These are phyloP conservation scores for Ophiostoma sp. DNA, from an alignment of 2,329 filamentous ascomycete species.

Conservation along the genomic window DNA sequence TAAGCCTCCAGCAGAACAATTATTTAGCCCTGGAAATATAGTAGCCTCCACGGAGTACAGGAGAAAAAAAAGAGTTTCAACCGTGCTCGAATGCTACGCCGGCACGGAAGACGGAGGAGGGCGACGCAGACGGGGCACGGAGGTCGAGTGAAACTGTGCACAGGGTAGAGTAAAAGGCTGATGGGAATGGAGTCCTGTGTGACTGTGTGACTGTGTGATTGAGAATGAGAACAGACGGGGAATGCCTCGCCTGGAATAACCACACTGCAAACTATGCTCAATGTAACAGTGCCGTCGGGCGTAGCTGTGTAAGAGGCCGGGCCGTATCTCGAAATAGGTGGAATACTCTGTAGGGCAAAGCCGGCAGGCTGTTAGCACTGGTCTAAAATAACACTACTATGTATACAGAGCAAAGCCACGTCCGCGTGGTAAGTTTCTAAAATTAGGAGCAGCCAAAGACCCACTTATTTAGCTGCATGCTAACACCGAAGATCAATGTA, in stretches of 20 bases:
- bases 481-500: not conserved
- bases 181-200: too few species aligned
- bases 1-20: too few species aligned
- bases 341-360: not conserved
- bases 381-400: too few species aligned
- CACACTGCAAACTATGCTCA: not conserved
- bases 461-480: constrained; percentile 11
- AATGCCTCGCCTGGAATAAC: not conserved
- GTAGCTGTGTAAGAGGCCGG: not conserved
- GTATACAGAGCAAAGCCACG: not conserved
- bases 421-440: constrained; percentile 18
- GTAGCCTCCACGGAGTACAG: too few species aligned
- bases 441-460: constrained; percentile 21
- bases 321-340: too few species aligned
- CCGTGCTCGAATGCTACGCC: constrained; percentile 7
- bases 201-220: too few species aligned
- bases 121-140: not conserved
- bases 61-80: not conserved
- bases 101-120: not conserved
- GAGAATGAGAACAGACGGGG: too few species aligned
- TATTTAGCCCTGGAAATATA: too few species aligned
- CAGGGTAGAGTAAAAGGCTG: not conserved
- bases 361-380: too few species aligned
- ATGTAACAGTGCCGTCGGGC: not conserved
- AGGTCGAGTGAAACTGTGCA: not conserved